Percentiles rank a stretch among this genome's conserved stretches.
phyloP scores from a whole-genome alignment of 164 flowering plant genomes.

The Berberis vulgaris region DNA sequence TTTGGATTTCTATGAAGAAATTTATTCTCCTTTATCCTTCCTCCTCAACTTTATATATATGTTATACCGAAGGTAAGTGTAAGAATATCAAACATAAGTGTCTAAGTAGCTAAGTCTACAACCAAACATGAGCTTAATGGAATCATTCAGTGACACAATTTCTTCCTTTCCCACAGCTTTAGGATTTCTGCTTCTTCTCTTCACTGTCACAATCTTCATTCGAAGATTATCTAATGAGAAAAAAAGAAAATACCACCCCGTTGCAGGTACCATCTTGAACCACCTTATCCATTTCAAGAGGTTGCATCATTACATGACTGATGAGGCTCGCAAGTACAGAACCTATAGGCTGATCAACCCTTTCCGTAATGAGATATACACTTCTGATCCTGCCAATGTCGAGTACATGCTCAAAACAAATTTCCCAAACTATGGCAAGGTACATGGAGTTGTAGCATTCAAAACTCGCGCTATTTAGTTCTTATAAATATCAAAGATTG shows the following conservation, averaged over 20 bases:
- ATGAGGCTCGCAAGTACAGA: constrained; percentile 29
- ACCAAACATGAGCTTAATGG: background rate
- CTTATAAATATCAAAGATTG: background rate
- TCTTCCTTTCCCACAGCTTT: background rate
- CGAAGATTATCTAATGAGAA: background rate
- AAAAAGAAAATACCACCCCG: constrained; percentile 36
- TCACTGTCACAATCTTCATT: background rate
- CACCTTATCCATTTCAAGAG: constrained; percentile 44
- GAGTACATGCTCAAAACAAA: constrained; percentile 58
- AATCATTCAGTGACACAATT: background rate
- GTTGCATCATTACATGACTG: constrained; percentile 48
- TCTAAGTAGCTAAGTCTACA: too few relatives aligned
- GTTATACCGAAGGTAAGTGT: too few relatives aligned
- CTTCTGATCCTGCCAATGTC: constrained; percentile 44
- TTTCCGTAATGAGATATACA: constrained; percentile 36
- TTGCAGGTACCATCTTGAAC: constrained; percentile 45
- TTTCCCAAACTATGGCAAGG: constrained; percentile 55
- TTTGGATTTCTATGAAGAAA: too few relatives aligned
- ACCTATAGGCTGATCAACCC: constrained; percentile 45
- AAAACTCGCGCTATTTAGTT: too few relatives aligned
- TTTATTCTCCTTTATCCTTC: too few relatives aligned
- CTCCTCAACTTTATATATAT: too few relatives aligned
- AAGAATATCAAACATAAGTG: too few relatives aligned
- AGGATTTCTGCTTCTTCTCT: background rate
- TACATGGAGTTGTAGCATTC: constrained; percentile 2